Evolutionary conservation across 1,139 yeast species (phyloP).

Genomic region (Spencermartinsiella ligniputridi): DNA sequence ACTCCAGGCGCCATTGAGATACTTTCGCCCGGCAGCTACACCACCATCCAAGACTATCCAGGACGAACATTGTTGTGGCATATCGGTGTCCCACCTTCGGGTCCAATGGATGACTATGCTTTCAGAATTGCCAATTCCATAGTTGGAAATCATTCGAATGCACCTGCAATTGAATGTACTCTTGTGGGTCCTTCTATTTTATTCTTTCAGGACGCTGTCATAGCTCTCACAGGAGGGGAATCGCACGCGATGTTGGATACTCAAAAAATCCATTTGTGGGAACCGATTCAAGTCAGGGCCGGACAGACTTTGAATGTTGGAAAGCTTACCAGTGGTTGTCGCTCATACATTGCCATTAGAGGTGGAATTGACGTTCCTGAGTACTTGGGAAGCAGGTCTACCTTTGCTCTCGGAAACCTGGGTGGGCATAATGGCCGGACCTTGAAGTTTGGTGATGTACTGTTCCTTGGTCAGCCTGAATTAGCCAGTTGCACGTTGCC

Average conservation of each 20-base stretch:
- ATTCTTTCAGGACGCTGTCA: constrained; percentile 74
- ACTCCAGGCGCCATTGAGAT: constrained; percentile 81
- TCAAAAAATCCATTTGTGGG: constrained; percentile 54
- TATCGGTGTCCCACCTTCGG: constrained; percentile 95
- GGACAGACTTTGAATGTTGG: constrained; percentile 83
- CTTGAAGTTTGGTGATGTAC: constrained; percentile 85
- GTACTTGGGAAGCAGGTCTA: constrained; percentile 92
- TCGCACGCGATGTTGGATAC: constrained; percentile 66
- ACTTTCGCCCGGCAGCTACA: constrained; percentile 83
- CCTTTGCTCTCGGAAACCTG: constrained; percentile 89
- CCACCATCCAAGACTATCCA: constrained; percentile 94
- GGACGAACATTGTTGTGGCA: constrained; percentile 90
- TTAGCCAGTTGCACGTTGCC: constrained; percentile 66
- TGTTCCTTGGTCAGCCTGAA: constrained; percentile 77
- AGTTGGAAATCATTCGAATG: constrained; percentile 75
- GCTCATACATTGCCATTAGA: constrained; percentile 83
- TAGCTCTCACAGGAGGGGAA: constrained; percentile 84
- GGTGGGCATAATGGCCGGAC: constrained; percentile 96
- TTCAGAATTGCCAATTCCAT: constrained; percentile 84
- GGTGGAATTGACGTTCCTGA: constrained; percentile 94
- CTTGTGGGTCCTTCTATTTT: constrained; percentile 78
- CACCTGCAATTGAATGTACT: constrained; percentile 90
- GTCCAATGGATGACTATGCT: constrained; percentile 94
- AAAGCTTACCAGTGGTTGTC: constrained; percentile 73
- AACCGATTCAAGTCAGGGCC: constrained; percentile 60